Base-by-base conservation (phyloP, 2,329 filamentous ascomycete genomes). In the Fusarium abutilonis region DNA sequence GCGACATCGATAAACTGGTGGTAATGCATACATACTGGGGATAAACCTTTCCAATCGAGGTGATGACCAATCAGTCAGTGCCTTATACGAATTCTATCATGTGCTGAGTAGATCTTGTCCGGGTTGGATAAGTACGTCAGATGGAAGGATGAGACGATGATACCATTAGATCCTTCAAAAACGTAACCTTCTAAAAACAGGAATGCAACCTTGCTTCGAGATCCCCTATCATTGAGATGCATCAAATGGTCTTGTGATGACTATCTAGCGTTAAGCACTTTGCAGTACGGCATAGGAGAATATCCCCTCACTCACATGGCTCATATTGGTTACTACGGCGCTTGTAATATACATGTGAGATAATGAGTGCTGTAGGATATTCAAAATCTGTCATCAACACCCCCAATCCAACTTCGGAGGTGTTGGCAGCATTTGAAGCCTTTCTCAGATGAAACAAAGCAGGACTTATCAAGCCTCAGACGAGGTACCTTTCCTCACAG, bases 401-500 rank as follows among this genome's bases (percentile, higher is more conserved):
- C 19, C 19, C 19, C 19, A 19, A 19, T 19, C 19, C 19, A 19
- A 19, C 19, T 19, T 4, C 19, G 4, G 19, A 19, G 19, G 3
- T 19, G 19, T 19, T 19, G 19, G 19, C 19, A 19, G 19, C 19
- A 19, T 19, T 19, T 19, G 19, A 19, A 19, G 19, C 19, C 19
- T 3, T 19, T 19, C n/a, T 14, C 0, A n/a, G 4, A 52, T 52
- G 50, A 42, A 28, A 5, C 29, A 29, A 11, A 21, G 5, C 1
- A n/a, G 9, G 21, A 6, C 10, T 11, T 10, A 34, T 21, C 26
- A 35, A 28, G 4, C 34, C 26, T 52, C 32, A 6, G 28, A 32
- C 11, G 50, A 52, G 28, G 42, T 23, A 9, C 50, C 50, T 5
- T 52, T 52, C 28, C 35, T 52, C 3, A 10, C 28, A 10, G 42